Conservation (phyloP, 2,329 filamentous ascomycete genomes). For the Sporothrix brunneoviolacea region DNA sequence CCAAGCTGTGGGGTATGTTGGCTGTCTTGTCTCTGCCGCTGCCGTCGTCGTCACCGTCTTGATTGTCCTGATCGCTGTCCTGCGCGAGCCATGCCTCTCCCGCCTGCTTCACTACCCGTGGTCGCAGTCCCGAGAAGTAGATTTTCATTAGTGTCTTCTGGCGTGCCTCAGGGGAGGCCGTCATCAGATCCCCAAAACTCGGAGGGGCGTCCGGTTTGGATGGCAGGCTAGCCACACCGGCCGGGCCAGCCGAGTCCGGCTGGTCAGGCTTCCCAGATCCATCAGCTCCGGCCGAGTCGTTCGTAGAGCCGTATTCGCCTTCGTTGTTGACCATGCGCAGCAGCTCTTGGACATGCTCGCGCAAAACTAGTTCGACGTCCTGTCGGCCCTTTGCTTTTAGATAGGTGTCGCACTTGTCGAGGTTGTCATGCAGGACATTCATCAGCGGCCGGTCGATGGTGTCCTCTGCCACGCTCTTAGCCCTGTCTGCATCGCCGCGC, state of each 20-base stretch:
- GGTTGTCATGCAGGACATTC: conserved; percentile 32
- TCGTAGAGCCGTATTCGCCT: conserved; percentile 24
- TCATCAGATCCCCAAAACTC: conserved; percentile 42
- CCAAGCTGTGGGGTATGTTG: conserved; percentile 17
- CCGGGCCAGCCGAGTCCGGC: no score
- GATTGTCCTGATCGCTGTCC: background rate
- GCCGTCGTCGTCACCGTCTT: conserved; percentile 16
- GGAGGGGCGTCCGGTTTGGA: conserved; percentile 19
- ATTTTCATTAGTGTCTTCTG: conserved; percentile 45
- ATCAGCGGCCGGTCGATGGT: conserved; percentile 31
- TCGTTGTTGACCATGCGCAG: conserved; percentile 38
- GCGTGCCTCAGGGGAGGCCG: conserved; percentile 41
- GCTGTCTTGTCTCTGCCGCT: conserved; percentile 16
- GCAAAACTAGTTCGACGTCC: conserved; percentile 39
- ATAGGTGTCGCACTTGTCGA: conserved; percentile 38
- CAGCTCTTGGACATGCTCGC: conserved; percentile 44
- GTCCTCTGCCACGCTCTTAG: conserved; percentile 9
- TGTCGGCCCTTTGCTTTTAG: conserved; percentile 27
- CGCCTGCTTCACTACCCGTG: conserved; percentile 32
- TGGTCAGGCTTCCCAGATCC: no score
- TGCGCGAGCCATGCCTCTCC: conserved; percentile 18
- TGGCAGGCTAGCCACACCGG: no score
- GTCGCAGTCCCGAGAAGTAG: conserved; percentile 42
- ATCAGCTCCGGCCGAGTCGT: no score
- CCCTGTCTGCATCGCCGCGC: background rate